These are phyloP conservation scores for Limtongia smithiae DNA, from an alignment of 805 yeast species.

Conservation along the genomic window DNA sequence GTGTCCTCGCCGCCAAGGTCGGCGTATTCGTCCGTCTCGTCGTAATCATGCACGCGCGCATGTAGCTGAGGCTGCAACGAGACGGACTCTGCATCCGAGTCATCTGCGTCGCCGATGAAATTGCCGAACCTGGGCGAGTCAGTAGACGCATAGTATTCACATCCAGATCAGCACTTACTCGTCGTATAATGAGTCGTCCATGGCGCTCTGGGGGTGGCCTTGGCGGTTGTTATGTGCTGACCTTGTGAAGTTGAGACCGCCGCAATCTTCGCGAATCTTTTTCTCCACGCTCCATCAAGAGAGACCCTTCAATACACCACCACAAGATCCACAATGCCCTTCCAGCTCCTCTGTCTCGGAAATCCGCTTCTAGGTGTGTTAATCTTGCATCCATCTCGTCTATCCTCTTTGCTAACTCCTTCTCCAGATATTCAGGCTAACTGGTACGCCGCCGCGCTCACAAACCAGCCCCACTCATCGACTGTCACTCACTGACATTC, in stretches of 20 bases:
- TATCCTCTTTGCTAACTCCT: constrained; percentile 1
- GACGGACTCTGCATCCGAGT: constrained; percentile 45
- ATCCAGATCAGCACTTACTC: constrained; percentile 45
- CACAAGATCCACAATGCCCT: constrained; percentile 14
- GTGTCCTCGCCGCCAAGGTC: too few species aligned
- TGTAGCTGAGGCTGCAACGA: background rate
- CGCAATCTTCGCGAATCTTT: background rate
- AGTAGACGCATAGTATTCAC: background rate
- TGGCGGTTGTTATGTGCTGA: background rate
- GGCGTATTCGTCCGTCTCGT: too few species aligned
- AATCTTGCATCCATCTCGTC: constrained; percentile 2
- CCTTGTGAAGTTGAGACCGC: background rate
- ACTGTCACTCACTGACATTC: background rate
- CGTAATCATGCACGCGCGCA: too few species aligned
- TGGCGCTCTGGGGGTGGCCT: constrained; percentile 15
- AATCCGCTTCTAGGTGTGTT: constrained; percentile 32
- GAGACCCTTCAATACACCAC: background rate
- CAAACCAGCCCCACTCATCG: too few species aligned
- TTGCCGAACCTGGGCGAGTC: constrained; percentile 53
- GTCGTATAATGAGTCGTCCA: constrained; percentile 68
- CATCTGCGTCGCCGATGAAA: constrained; percentile 51
- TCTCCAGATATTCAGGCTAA: constrained; percentile 29
- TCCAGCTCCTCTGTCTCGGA: constrained; percentile 27
- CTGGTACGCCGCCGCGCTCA: too few species aligned
- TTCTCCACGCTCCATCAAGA: background rate